These are phyloP conservation scores for Boletus speciosus DNA, from an alignment of 768 basidiomycete species.

Conservation along the genomic window DNA sequence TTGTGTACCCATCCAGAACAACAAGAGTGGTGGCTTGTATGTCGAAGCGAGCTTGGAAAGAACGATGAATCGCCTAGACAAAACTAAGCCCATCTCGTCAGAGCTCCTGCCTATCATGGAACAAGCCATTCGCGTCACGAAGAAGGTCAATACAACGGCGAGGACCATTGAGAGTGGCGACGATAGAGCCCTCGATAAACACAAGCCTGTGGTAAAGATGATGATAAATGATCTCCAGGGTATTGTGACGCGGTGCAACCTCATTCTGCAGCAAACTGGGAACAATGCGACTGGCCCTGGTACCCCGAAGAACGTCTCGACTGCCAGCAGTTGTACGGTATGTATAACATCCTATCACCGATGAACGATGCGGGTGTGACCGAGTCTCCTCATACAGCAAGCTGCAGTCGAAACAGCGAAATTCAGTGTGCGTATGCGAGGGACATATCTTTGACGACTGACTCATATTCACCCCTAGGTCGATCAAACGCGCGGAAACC, in stretches of 20 bases:
- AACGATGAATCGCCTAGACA: slow-evolving; percentile 8
- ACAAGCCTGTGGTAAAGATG: slow-evolving; percentile 5
- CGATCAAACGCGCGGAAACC: slow-evolving; percentile 20
- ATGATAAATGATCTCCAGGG: slow-evolving; percentile 12
- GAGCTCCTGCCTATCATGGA: slow-evolving; percentile 11
- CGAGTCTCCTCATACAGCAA: background rate
- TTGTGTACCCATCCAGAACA: background rate
- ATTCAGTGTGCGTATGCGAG: slow-evolving; percentile 4
- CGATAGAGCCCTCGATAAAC: slow-evolving; percentile 2
- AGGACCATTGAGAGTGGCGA: slow-evolving; percentile 2
- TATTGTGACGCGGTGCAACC: slow-evolving; percentile 20
- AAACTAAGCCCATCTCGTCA: slow-evolving; percentile 12
- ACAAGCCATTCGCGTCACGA: background rate
- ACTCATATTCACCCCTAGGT: slow-evolving; percentile 1
- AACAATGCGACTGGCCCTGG: slow-evolving; percentile 15
- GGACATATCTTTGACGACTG: background rate
- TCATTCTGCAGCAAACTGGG: slow-evolving; percentile 15
- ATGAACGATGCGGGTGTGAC: background rate
- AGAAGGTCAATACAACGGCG: slow-evolving; percentile 2
- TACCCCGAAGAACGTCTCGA: slow-evolving; percentile 9
- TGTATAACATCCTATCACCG: background rate
- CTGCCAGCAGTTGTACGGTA: slow-evolving; percentile 2
- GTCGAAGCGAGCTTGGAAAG: slow-evolving; percentile 16
- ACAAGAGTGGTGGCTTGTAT: slow-evolving; percentile 13
- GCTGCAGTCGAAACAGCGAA: slow-evolving; percentile 11